Base-by-base conservation (phyloP, 2,329 filamentous ascomycete species). In the Leptographium wingfieldii region DNA sequence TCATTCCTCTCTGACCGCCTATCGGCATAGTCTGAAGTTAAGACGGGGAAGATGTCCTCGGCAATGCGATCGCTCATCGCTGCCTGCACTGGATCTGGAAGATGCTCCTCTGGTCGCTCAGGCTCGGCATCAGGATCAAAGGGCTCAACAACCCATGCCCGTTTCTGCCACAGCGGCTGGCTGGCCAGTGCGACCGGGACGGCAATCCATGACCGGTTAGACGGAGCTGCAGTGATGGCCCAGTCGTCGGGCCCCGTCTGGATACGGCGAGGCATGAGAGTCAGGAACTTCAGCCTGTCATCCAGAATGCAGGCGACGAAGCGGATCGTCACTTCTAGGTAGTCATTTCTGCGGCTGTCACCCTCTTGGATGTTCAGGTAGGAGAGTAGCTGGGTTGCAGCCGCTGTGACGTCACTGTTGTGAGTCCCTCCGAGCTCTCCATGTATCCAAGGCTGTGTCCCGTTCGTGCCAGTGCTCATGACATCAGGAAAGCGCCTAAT, bases 141-240 rank as follows among this genome's bases (percentile, higher is more conserved):
- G 0, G 65, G 66, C 61, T 68, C 65, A 9, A 68, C 19, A 1
- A 64, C 55, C 65, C 66, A 67, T 2, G 61, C 64, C 2, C 64
- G 62, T 4, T 64, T 54, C 31, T 61, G 54, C 60, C 61, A 64
- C 2, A 46, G 52, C 0, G 64, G 62, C 1, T 65, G 60, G 55
- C 62, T 58, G 6, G 62, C 63, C 3, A 66, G 38, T 0, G 51
- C 62, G 11, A 55, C 19, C 2, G 66, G 66, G 2, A 66, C 56
- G 27, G 63, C 65, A 14, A 67, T 16, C 38, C 60, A 66, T 2
- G 59, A 58, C 2, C 62, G 38, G 62, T 67, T 65, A 60, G 59
- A 60, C 3, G 48, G n/a, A 5, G 59, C 19, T 0, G 58, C 31
- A 2, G 61, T 62, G 38, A 65, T 51, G 19, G 35, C 57, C 31